Evolutionary conservation across 1,284 basidiomycete species (phyloP).

Genomic region (Tylopilus sp.): DNA sequence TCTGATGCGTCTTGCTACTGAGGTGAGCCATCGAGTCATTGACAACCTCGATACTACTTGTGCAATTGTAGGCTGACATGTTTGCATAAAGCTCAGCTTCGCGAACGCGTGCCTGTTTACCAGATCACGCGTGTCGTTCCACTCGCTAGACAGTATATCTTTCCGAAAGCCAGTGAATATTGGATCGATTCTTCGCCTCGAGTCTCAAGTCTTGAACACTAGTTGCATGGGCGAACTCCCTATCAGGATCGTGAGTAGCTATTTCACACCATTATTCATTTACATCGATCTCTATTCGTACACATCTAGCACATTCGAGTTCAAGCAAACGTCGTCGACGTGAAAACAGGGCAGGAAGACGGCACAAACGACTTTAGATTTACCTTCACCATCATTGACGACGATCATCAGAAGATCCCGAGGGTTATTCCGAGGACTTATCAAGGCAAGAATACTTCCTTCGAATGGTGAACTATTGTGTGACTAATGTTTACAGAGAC

Average conservation of each 20-base stretch:
- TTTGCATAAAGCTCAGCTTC: slow-evolving; percentile 71
- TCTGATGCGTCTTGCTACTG: slow-evolving; percentile 75
- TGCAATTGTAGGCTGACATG: slow-evolving; percentile 10
- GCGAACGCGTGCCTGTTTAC: slow-evolving; percentile 80
- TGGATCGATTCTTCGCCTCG: slow-evolving; percentile 81
- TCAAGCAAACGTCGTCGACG: slow-evolving; percentile 81
- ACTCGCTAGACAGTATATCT: slow-evolving; percentile 83
- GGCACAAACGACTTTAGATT: slow-evolving; percentile 81
- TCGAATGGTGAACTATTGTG: not conserved
- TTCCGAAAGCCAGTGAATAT: slow-evolving; percentile 87
- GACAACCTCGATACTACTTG: slow-evolving; percentile 10
- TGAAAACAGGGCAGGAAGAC: slow-evolving; percentile 73
- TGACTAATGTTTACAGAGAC: slow-evolving; percentile 60
- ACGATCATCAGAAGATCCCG: slow-evolving; percentile 51
- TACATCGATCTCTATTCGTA: not conserved
- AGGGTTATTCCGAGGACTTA: slow-evolving; percentile 80
- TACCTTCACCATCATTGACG: slow-evolving; percentile 65
- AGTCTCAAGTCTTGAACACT: slow-evolving; percentile 74
- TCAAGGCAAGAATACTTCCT: slow-evolving; percentile 55
- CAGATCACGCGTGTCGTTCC: slow-evolving; percentile 74
- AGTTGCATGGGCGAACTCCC: slow-evolving; percentile 55
- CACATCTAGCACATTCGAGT: slow-evolving; percentile 73
- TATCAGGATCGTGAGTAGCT: slow-evolving; percentile 60
- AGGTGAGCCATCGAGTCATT: too few species aligned
- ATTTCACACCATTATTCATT: not conserved